Percentiles rank a stretch among this genome's conserved stretches.
phyloP scores from a whole-genome alignment of 768 basidiomycete species.

The Hortiboletus campestris region DNA sequence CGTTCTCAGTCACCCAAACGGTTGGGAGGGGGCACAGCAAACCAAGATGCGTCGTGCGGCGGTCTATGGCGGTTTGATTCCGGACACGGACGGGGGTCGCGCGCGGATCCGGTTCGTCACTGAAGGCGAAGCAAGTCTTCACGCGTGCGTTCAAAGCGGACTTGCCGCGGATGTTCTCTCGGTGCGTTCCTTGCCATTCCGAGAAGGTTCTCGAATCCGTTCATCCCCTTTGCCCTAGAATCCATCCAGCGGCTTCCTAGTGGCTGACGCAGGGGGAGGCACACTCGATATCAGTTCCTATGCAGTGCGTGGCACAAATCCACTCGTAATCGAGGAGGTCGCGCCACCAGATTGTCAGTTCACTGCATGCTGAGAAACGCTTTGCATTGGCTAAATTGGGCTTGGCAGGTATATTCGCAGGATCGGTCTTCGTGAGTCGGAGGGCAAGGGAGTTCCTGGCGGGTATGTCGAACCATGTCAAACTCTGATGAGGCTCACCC shows the following conservation, averaged over 20 bases:
- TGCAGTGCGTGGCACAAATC: slow-evolving; percentile 64
- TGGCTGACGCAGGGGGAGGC: slow-evolving; percentile 79
- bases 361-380: not conserved
- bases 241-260: slow-evolving; percentile 72
- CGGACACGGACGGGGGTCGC: slow-evolving; percentile 70
- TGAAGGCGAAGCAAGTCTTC: slow-evolving; percentile 81
- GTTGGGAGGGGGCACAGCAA: slow-evolving; percentile 77
- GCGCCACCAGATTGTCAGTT: slow-evolving; percentile 76
- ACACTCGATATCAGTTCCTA: slow-evolving; percentile 82
- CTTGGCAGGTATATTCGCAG: slow-evolving; percentile 69
- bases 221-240: slow-evolving; percentile 42
- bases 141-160: slow-evolving; percentile 76
- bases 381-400: slow-evolving; percentile 1
- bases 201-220: not conserved
- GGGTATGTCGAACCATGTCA: slow-evolving; percentile 38
- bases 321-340: slow-evolving; percentile 78
- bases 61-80: slow-evolving; percentile 67
- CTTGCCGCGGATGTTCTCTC: slow-evolving; percentile 76
- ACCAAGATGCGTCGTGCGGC: slow-evolving; percentile 76
- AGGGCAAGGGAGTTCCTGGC: slow-evolving; percentile 70
- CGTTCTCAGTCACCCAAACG: slow-evolving; percentile 77
- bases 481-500: slow-evolving; percentile 4
- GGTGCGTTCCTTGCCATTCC: slow-evolving; percentile 37
- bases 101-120: slow-evolving; percentile 78
- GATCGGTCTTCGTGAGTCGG: slow-evolving; percentile 79